phyloP scores from a whole-genome alignment of 2,329 filamentous ascomycete species.

The Fonsecaea multimorphosa region DNA sequence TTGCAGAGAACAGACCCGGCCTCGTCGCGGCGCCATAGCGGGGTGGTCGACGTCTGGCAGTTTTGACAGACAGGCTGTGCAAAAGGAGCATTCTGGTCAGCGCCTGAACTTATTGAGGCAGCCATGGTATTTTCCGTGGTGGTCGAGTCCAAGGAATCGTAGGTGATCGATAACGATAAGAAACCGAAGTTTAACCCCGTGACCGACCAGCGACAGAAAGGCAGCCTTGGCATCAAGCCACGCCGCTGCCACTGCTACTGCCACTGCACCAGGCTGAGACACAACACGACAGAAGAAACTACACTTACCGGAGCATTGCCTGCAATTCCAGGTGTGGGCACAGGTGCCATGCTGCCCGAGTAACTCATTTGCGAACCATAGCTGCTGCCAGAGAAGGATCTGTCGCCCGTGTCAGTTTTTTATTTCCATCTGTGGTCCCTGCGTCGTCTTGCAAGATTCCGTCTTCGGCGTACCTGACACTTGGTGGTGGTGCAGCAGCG shows the following conservation, averaged over 20 bases:
- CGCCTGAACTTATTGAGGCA: conserved; percentile 46
- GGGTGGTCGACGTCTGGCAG: conserved; percentile 92
- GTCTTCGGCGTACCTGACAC: conserved; percentile 55
- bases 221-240: conserved; percentile 1
- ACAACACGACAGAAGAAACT: neutral
- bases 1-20: conserved; percentile 96
- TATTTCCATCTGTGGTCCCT: neutral
- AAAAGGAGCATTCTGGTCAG: conserved; percentile 62
- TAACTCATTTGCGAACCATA: conserved; percentile 65
- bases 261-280: too few species aligned
- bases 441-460: conserved; percentile 33
- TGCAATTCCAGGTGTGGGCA: conserved; percentile 40
- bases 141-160: conserved; percentile 42
- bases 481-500: conserved; percentile 58
- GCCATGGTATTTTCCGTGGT: conserved; percentile 45
- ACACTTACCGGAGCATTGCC: conserved; percentile 49
- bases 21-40: conserved; percentile 97
- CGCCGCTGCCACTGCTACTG: too few species aligned
- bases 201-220: neutral
- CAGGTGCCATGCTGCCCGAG: conserved; percentile 32
- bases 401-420: conserved; percentile 7
- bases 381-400: conserved; percentile 63
- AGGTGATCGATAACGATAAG: conserved; percentile 51
- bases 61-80: conserved; percentile 96
- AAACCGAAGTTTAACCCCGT: conserved; percentile 40